phyloP scores from a whole-genome alignment of 441 rosid species.

The Erodium texanum region DNA sequence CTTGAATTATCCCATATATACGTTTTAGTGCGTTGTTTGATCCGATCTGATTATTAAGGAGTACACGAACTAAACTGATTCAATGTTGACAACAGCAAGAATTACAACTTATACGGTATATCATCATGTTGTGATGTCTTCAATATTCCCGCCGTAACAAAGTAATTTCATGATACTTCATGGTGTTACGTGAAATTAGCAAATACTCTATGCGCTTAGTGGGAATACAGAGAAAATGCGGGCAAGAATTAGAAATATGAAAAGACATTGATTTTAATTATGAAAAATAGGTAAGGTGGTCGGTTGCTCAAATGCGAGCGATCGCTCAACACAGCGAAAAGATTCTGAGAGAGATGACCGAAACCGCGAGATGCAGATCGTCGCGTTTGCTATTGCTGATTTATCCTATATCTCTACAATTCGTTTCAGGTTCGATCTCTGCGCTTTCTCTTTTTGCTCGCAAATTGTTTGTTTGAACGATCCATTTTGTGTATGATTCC shows the following conservation, averaged over 20 bases:
- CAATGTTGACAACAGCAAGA: too few relatives aligned
- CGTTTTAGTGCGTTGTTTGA: too few relatives aligned
- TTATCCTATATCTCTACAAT: conserved; percentile 42
- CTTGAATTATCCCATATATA: too few relatives aligned
- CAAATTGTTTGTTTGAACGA: not conserved
- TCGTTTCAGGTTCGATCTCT: conserved; percentile 44
- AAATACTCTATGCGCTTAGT: not conserved
- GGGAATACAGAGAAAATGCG: not conserved
- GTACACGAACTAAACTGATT: too few relatives aligned
- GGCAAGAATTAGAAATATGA: not conserved
- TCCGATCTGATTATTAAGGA: too few relatives aligned
- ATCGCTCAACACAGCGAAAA: conserved; percentile 11
- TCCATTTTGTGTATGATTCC: not conserved
- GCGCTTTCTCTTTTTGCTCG: conserved; percentile 9
- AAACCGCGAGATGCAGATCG: conserved; percentile 31
- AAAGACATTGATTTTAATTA: not conserved
- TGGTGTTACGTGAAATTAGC: not conserved
- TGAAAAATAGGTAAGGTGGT: not conserved
- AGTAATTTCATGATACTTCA: not conserved
- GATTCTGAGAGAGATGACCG: conserved; percentile 33
- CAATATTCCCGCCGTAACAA: too few relatives aligned
- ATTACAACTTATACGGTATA: too few relatives aligned
- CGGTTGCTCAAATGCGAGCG: conserved; percentile 11
- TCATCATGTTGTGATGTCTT: too few relatives aligned
- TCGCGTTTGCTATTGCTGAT: conserved; percentile 27